Evolutionary conservation across 1,284 basidiomycete genomes (phyloP).

Genomic region (Sanghuangporus sanghuang): DNA sequence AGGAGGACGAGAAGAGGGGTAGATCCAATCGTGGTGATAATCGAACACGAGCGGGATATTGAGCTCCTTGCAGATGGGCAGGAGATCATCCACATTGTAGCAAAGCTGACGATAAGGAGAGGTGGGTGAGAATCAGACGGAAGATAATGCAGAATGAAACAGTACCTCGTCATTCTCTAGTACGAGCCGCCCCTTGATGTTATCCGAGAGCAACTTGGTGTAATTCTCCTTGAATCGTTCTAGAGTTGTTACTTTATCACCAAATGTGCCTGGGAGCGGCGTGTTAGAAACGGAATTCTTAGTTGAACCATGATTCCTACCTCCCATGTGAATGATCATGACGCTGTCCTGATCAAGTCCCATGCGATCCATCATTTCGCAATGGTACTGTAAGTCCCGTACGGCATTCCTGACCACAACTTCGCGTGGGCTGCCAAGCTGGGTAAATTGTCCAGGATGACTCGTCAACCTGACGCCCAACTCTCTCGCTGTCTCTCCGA

Average conservation of each 20-base stretch:
- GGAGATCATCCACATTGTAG: conserved; percentile 82
- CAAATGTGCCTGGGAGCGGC: conserved; percentile 54
- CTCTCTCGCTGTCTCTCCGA: conserved; percentile 71
- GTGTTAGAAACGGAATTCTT: background rate
- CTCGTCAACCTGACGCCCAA: conserved; percentile 80
- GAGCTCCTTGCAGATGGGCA: conserved; percentile 80
- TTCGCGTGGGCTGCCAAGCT: conserved; percentile 73
- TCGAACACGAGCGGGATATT: conserved; percentile 75
- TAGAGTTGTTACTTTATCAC: conserved; percentile 70
- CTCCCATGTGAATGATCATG: conserved; percentile 71
- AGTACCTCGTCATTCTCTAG: conserved; percentile 87
- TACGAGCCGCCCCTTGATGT: conserved; percentile 71
- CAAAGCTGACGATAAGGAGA: conserved; percentile 51
- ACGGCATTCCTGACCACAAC: conserved; percentile 72
- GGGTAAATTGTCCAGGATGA: conserved; percentile 87
- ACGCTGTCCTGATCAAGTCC: conserved; percentile 70
- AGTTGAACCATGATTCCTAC: conserved; percentile 31
- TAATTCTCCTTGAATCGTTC: conserved; percentile 73
- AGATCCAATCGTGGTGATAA: conserved; percentile 77
- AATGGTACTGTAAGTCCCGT: conserved; percentile 79
- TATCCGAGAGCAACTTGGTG: conserved; percentile 46
- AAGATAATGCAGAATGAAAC: background rate
- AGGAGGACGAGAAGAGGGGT: conserved; percentile 31
- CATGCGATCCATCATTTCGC: conserved; percentile 83
- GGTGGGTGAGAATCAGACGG: background rate